Evolutionary conservation across 345 rosid genomes (phyloP).

Genomic region (Anastatica hierochuntica): DNA sequence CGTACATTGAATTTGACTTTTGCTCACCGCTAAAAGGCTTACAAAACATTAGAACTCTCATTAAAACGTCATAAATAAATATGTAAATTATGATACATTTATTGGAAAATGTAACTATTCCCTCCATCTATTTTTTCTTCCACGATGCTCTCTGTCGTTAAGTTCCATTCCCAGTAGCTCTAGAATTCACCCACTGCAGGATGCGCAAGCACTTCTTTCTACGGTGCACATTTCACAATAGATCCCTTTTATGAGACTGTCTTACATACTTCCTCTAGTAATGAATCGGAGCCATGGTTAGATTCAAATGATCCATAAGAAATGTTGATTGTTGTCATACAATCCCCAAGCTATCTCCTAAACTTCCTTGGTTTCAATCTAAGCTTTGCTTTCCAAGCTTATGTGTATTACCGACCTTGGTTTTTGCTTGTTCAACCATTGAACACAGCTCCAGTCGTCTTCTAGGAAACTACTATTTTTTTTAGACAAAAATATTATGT

Average conservation of each 20-base stretch:
- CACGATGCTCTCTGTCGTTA: conserved; percentile 24
- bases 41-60: conserved; percentile 39
- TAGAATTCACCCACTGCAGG: conserved; percentile 40
- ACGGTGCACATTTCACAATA: conserved; percentile 57
- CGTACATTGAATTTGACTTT: conserved; percentile 30
- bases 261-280: conserved; percentile 22
- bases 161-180: conserved; percentile 25
- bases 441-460: conserved; percentile 32
- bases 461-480: conserved; percentile 1
- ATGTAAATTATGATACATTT: too few species aligned
- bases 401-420: conserved; percentile 41
- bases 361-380: conserved; percentile 38
- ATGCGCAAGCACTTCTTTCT: conserved; percentile 34
- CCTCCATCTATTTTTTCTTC: too few species aligned
- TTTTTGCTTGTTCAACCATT: conserved; percentile 36
- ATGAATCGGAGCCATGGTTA: conserved; percentile 10
- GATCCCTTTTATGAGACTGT: conserved; percentile 31
- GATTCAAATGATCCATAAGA: conserved; percentile 60
- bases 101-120: too few species aligned
- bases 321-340: conserved; percentile 27
- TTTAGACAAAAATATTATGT: conserved; percentile 2
- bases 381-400: conserved; percentile 41
- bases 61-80: too few species aligned
- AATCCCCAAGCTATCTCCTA: conserved; percentile 42
- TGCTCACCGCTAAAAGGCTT: conserved; percentile 32